A percentile compares a stretch with the other conserved stretches of the same genome.
Evolutionary conservation across 768 basidiomycete genomes (phyloP).

Genomic region (Amanita rimosa): DNA sequence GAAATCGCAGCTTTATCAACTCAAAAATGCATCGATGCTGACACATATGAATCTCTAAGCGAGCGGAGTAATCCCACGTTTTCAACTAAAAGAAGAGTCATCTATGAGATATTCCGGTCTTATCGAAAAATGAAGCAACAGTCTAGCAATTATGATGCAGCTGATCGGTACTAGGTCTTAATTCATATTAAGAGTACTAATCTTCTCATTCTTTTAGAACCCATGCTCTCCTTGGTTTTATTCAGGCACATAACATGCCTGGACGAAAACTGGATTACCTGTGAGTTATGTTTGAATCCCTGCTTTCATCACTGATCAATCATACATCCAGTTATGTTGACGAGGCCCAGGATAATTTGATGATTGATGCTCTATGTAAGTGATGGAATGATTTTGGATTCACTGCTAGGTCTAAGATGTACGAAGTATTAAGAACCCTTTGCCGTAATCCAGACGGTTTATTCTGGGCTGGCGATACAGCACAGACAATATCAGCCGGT

Average conservation of each 20-base stretch:
- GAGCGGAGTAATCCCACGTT: conserved; percentile 43
- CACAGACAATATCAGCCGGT: conserved; percentile 66
- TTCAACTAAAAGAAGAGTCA: conserved; percentile 29
- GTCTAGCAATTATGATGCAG: conserved; percentile 36
- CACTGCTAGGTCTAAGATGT: not conserved
- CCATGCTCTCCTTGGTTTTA: conserved; percentile 30
- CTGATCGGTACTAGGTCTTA: conserved; percentile 38
- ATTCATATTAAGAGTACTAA: not conserved
- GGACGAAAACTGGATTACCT: conserved; percentile 42
- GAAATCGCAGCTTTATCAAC: conserved; percentile 31
- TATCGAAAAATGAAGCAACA: conserved; percentile 37
- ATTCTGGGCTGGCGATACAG: conserved; percentile 76
- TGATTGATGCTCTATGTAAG: conserved; percentile 52
- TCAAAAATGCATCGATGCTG: conserved; percentile 28
- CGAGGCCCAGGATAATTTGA: conserved; percentile 62
- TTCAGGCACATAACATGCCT: conserved; percentile 20
- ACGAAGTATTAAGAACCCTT: conserved; percentile 47
- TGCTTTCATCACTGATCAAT: not conserved
- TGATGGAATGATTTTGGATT: not conserved
- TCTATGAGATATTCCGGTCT: conserved; percentile 43
- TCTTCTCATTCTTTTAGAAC: conserved; percentile 24
- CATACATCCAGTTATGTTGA: conserved; percentile 46
- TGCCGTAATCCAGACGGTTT: conserved; percentile 55
- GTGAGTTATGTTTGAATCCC: conserved; percentile 21
- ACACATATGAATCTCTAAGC: conserved; percentile 36